phyloP scores from a whole-genome alignment of 2,329 filamentous ascomycete genomes.

The Conoideocrella luteorostrata region DNA sequence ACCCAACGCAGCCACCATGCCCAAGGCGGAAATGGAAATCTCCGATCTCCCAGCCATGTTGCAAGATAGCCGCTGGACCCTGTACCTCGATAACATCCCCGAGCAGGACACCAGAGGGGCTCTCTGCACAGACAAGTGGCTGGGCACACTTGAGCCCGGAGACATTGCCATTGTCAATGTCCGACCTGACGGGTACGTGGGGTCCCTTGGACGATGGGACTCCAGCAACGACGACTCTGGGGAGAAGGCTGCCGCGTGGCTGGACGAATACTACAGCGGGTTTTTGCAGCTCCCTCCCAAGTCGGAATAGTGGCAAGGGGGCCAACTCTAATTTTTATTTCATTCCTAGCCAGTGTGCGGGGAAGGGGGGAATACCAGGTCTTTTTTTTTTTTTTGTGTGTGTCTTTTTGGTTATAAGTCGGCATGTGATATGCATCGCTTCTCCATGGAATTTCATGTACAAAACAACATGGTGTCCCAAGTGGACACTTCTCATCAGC shows the following conservation, averaged over 20 bases:
- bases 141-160: constrained; percentile 48
- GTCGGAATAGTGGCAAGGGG: no score
- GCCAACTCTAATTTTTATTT: no score
- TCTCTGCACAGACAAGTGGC: constrained; percentile 62
- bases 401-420: no score
- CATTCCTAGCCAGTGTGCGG: no score
- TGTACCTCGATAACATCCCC: constrained; percentile 63
- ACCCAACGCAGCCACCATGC: constrained; percentile 43
- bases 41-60: constrained; percentile 55
- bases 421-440: no score
- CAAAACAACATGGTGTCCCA: no score
- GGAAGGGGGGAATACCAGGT: not conserved
- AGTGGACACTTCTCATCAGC: no score
- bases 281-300: constrained; percentile 45
- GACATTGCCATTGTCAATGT: constrained; percentile 62
- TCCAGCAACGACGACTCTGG: constrained; percentile 44
- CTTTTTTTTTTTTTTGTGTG: no score
- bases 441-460: no score
- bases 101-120: constrained; percentile 46
- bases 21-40: constrained; percentile 58
- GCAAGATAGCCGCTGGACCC: constrained; percentile 61
- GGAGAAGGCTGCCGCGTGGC: constrained; percentile 45
- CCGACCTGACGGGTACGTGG: constrained; percentile 68
- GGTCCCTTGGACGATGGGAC: constrained; percentile 52
- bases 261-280: constrained; percentile 47